Base-by-base conservation (phyloP, 208 protist species). In the Acanthamoeba sp. region DNA sequence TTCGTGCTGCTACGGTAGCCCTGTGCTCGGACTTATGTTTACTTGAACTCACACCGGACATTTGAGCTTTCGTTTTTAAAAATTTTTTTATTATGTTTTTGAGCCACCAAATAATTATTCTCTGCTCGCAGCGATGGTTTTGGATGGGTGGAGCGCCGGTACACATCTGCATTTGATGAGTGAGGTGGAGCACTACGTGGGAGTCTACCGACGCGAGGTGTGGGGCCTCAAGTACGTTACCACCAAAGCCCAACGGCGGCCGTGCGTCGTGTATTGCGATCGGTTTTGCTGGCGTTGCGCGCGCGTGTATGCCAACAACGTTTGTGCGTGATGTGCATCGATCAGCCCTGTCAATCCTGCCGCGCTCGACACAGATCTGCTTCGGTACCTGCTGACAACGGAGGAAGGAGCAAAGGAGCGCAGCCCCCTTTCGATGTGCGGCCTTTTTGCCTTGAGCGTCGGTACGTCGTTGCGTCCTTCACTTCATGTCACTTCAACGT, bases 161-260 rank as follows among this genome's bases (percentile, higher is more conserved):
- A 52, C 73, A 20, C 73, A 84, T 34, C 18, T 84, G 14, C 73
- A 84, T 20, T 38, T 84, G 16, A 84, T 50, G 73, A 84, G 73
- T 38, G 73, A 84, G 32, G 1, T 84, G 7, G 73, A 84, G 40
- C 52, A 52, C 40, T 84, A 84, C 73, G 42, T 52, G 42, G 38
- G 38, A 4, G 22, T 84, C 73, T 84, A 84, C 29, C 73, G 24
- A 16, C 73, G 73, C 36, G 73, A 84, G 22, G 18, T 84, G 12
- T 84, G 73, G 73, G 73, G 73, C 22, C n/a, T 84, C 20, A 34
- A 84, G 73, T 84, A 84, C 73, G 34, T 55, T 38, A 5, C 69
- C 48, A 16, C 48, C 55, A 62, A 48, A 48, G 6, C 48, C 48
- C 48, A n/a, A n/a, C n/a, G n/a, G n/a, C n/a, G n/a, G n/a, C n/a